Evolutionary conservation across 1,139 yeast genomes (phyloP).

Genomic region (Scheffersomyces stambukii): DNA sequence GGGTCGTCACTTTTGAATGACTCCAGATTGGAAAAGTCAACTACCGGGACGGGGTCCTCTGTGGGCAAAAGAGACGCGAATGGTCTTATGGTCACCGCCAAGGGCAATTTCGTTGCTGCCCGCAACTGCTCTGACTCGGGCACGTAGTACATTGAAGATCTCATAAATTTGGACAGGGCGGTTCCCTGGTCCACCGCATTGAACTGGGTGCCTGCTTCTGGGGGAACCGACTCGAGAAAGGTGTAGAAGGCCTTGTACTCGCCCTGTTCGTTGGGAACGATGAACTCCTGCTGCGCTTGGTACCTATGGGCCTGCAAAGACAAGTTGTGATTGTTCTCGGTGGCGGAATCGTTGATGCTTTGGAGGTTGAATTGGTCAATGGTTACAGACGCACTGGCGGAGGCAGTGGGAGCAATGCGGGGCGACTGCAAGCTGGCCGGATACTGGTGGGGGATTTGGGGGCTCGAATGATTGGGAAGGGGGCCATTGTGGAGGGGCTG

Average conservation of each 20-base stretch:
- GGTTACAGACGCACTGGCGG: too few relatives aligned
- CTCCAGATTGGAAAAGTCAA: slow-evolving; percentile 45
- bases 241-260: slow-evolving; percentile 53
- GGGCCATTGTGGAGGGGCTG: background rate
- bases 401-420: slow-evolving; percentile 1
- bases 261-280: slow-evolving; percentile 23
- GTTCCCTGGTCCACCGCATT: slow-evolving; percentile 77
- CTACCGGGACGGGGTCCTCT: slow-evolving; percentile 63
- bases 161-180: slow-evolving; percentile 74
- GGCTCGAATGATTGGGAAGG: background rate
- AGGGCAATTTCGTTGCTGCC: slow-evolving; percentile 69
- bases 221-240: slow-evolving; percentile 74
- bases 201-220: slow-evolving; percentile 72
- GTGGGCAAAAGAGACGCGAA: slow-evolving; percentile 57
- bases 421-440: background rate
- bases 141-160: slow-evolving; percentile 78
- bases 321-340: slow-evolving; percentile 17
- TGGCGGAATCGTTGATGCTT: slow-evolving; percentile 3
- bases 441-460: slow-evolving; percentile 2
- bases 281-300: slow-evolving; percentile 46
- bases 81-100: slow-evolving; percentile 79
- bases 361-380: too few relatives aligned
- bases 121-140: slow-evolving; percentile 75
- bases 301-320: slow-evolving; percentile 56
- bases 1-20: slow-evolving; percentile 17